Percentiles rank a stretch among this genome's conserved stretches.
Evolutionary conservation across 106 monocot species (phyloP).

Genomic region (Dendrobium officinale): DNA sequence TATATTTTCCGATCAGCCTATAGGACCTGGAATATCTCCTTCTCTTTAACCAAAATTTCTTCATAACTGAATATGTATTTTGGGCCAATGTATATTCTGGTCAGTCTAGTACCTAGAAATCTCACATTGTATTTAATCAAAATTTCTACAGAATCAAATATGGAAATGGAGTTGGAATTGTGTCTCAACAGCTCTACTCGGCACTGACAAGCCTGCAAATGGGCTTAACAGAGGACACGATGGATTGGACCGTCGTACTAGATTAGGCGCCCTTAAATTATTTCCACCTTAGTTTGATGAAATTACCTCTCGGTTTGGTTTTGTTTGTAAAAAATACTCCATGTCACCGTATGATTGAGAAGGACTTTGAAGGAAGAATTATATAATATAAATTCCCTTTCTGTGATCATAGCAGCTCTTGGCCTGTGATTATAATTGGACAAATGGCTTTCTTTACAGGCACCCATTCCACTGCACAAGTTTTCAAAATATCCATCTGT

Average conservation of each 20-base stretch:
- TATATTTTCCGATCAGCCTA: too few relatives aligned
- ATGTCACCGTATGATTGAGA: too few relatives aligned
- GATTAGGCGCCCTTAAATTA: neutral
- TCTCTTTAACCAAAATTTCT: too few relatives aligned
- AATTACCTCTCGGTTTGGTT: neutral
- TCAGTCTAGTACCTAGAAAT: neutral
- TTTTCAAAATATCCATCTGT: neutral
- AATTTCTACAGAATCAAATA: conserved; percentile 53
- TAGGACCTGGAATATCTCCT: too few relatives aligned
- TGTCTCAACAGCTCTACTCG: conserved; percentile 68
- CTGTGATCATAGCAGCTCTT: neutral
- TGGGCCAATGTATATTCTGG: too few relatives aligned
- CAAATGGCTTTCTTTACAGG: neutral
- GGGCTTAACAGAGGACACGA: conserved; percentile 70
- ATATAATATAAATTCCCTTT: neutral
- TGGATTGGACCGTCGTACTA: conserved; percentile 67
- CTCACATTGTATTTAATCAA: neutral
- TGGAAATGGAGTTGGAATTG: conserved; percentile 41
- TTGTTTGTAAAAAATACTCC: too few relatives aligned
- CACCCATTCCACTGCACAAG: neutral
- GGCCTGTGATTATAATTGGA: neutral
- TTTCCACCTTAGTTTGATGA: neutral
- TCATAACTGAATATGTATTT: too few relatives aligned
- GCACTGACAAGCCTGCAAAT: conserved; percentile 73
- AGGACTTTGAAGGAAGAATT: neutral